Percentiles rank a stretch among this genome's conserved stretches.
Conservation (phyloP, 306 rosid genomes). For the Ormosia semicastrata region DNA sequence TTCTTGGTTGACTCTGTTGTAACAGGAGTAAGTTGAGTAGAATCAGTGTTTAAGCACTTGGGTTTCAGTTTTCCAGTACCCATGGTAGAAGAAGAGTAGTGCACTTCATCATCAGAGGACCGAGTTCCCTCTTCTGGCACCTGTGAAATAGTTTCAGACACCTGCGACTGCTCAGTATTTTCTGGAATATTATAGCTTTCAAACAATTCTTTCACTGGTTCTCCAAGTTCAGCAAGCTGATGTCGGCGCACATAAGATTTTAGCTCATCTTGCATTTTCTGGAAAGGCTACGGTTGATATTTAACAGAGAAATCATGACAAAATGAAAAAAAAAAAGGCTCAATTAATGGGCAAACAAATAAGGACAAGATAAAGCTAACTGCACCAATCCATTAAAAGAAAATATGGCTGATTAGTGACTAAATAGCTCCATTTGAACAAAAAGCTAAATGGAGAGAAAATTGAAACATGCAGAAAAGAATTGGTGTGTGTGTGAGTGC, state of each 20-base stretch:
- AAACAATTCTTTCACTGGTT: slow-evolving; percentile 52
- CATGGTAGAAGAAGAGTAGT: slow-evolving; percentile 40
- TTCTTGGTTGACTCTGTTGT: slow-evolving; percentile 44
- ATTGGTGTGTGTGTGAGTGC: background rate
- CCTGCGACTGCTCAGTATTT: slow-evolving; percentile 53
- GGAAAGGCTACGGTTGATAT: slow-evolving; percentile 55
- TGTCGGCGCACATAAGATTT: slow-evolving; percentile 55
- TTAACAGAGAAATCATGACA: background rate
- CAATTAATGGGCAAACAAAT: background rate
- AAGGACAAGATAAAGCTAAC: background rate
- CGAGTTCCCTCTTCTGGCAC: slow-evolving; percentile 61
- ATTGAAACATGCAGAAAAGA: background rate
- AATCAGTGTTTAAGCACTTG: slow-evolving; percentile 46
- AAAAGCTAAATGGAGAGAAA: background rate
- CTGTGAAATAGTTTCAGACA: slow-evolving; percentile 64
- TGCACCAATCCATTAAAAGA: background rate
- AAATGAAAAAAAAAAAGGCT: background rate
- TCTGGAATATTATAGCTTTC: slow-evolving; percentile 48
- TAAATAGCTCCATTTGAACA: background rate
- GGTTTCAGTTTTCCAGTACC: slow-evolving; percentile 55
- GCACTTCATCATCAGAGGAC: slow-evolving; percentile 77
- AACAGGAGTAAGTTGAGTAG: slow-evolving; percentile 40
- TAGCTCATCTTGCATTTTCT: slow-evolving; percentile 63
- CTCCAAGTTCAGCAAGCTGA: slow-evolving; percentile 52
- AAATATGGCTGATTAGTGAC: background rate